Evolutionary conservation across 2,329 filamentous ascomycete species (phyloP), one percentile per base, ranked within the genome.

Genomic region (Phialophora macrospora): DNA sequence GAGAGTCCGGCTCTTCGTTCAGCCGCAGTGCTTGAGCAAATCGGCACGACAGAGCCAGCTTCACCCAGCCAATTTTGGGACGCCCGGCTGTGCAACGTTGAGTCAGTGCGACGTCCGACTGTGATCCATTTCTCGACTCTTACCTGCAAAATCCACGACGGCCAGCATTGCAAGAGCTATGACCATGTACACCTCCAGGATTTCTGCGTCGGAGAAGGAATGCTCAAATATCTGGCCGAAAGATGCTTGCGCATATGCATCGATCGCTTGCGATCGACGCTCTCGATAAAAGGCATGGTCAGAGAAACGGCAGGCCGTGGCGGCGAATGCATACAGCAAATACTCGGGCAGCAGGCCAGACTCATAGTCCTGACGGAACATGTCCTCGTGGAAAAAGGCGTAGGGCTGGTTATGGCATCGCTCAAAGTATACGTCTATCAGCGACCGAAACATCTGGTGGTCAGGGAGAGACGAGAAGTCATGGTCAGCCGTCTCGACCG

Each of bases 1-100:
- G 70, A 9, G 49, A 26, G 11, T 64, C 63, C 5, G 73, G 71
- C 22, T 76, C 74, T 8, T 60, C 68, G 67, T 74, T 75, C 14
- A 75, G 75, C 7, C 73, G 74, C 17, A 79, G 77, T 41, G 72
- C 71, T 55, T 76, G 75, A 11, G 90, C 93, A 75, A 86, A 95
- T 49, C 91, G 95, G 72, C 78, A 71, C 3, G 74, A 69, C 2
- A 74, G 51, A 7, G 72, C 73, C 8, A 75, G 71, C 44, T 79
- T 79, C n/a, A 80, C 71, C 78, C 78, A 80, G 41, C 57, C 63
- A 22, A 65, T 51, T 38, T 61, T 65, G 6, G 51, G 51, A 0
- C 28, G 52, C n/a, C 54, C 32, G 41, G 41, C 34, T 20, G 30
- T 44, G 12, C 20, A 12, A 26, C 14, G 14, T 11, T 11, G 26